These are phyloP conservation scores for Xerocomellus dryophilus DNA, from an alignment of 768 basidiomycete genomes.

Conservation along the genomic window DNA sequence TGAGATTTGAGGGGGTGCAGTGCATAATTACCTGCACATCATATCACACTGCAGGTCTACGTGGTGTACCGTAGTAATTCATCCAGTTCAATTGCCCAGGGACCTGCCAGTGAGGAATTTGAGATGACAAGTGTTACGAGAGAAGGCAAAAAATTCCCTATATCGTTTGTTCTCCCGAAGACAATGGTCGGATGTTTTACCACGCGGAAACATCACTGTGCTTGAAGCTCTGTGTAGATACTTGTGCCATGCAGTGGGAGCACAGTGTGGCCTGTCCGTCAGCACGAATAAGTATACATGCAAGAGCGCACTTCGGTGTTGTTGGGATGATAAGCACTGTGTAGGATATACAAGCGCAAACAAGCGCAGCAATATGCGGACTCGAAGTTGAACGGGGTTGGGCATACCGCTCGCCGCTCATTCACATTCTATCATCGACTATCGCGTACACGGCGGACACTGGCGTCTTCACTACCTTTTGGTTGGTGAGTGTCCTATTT, in stretches of 20 bases:
- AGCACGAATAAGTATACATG: not conserved
- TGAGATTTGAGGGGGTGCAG: too few species aligned
- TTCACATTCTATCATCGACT: not conserved
- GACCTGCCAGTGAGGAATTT: not conserved
- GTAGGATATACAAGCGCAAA: constrained; percentile 13
- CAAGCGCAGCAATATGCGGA: constrained; percentile 7
- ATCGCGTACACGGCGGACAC: not conserved
- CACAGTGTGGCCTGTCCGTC: not conserved
- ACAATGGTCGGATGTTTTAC: not conserved
- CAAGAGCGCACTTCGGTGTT: not conserved
- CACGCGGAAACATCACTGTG: not conserved
- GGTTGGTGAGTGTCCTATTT: not conserved
- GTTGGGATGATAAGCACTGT: not conserved
- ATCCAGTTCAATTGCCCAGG: not conserved
- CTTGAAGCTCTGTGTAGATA: not conserved
- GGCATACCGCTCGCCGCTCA: not conserved
- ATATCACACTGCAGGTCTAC: not conserved
- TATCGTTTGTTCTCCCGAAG: too few species aligned
- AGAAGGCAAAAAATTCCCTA: not conserved
- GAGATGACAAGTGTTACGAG: not conserved
- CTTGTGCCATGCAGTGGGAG: not conserved
- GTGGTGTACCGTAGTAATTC: not conserved
- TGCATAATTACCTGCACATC: not conserved
- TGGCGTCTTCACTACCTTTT: not conserved
- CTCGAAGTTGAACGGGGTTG: not conserved